Evolutionary conservation across 2,329 filamentous ascomycete species (phyloP).

Genomic region (Hawksworthiomyces lignivorus): DNA sequence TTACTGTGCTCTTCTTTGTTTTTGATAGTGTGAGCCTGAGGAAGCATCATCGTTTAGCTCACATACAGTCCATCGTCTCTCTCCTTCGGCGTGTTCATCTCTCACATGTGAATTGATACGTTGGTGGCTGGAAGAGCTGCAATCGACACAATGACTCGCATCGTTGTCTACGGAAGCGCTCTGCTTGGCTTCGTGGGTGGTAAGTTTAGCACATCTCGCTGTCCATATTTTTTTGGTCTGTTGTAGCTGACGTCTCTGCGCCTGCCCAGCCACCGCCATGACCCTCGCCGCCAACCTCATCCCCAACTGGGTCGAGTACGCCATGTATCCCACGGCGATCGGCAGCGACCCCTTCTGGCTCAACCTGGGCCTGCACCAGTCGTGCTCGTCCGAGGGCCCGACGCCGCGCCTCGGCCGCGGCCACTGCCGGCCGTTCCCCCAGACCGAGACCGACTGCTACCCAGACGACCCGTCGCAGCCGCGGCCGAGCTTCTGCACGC

Average conservation of each 20-base stretch:
- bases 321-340: constrained; percentile 37
- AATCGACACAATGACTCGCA: constrained; percentile 41
- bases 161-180: constrained; percentile 34
- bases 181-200: constrained; percentile 35
- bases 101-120: no score
- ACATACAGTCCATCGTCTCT: no score
- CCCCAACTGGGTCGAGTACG: constrained; percentile 64
- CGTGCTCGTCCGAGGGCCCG: constrained; percentile 58
- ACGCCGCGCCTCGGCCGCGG: constrained; percentile 16
- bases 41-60: no score
- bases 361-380: constrained; percentile 70
- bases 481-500: constrained; percentile 65
- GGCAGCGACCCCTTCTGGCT: constrained; percentile 42
- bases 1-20: no score
- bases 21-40: no score
- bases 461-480: constrained; percentile 48
- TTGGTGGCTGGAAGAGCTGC: no score
- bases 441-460: constrained; percentile 52
- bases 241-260: not conserved
- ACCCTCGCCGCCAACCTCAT: constrained; percentile 61
- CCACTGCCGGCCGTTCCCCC: constrained; percentile 63
- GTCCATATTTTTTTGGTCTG: not conserved
- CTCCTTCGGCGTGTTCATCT: no score
- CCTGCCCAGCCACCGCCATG: constrained; percentile 55
- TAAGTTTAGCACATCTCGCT: constrained; percentile 22